Evolutionary conservation across 352 stramenopile species (phyloP).

Genomic region (Pythium folliculosum): DNA sequence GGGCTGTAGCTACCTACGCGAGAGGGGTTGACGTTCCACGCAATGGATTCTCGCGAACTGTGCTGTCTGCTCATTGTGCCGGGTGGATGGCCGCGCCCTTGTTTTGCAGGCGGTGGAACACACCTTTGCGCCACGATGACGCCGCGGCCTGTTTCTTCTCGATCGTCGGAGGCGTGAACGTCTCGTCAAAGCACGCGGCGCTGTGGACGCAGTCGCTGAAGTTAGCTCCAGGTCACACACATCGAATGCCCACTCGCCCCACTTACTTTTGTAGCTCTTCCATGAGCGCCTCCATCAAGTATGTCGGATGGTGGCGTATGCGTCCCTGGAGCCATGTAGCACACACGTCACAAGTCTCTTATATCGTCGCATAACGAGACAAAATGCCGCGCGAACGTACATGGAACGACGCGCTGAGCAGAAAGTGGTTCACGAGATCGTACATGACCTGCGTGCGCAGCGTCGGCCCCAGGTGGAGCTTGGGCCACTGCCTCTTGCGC

Average conservation of each 20-base stretch:
- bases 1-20: no score
- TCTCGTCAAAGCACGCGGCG: slow-evolving; percentile 55
- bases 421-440: slow-evolving; percentile 51
- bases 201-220: no score
- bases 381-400: no score
- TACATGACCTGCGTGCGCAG: slow-evolving; percentile 65
- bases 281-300: slow-evolving; percentile 45
- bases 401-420: slow-evolving; percentile 62
- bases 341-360: not conserved
- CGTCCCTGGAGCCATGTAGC: slow-evolving; percentile 29
- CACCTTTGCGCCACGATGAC: not conserved
- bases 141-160: slow-evolving; percentile 30
- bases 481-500: slow-evolving; percentile 22
- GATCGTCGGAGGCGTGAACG: slow-evolving; percentile 43
- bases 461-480: slow-evolving; percentile 36
- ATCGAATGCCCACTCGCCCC: no score
- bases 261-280: slow-evolving; percentile 51
- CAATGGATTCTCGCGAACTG: no score
- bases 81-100: slow-evolving; percentile 8
- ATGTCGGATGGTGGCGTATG: slow-evolving; percentile 32
- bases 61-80: no score
- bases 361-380: no score
- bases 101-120: slow-evolving; percentile 15
- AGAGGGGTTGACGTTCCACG: no score
- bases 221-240: not conserved